Evolutionary conservation across 2,329 filamentous ascomycete genomes (phyloP).

Genomic region (Beauveria asiatica): DNA sequence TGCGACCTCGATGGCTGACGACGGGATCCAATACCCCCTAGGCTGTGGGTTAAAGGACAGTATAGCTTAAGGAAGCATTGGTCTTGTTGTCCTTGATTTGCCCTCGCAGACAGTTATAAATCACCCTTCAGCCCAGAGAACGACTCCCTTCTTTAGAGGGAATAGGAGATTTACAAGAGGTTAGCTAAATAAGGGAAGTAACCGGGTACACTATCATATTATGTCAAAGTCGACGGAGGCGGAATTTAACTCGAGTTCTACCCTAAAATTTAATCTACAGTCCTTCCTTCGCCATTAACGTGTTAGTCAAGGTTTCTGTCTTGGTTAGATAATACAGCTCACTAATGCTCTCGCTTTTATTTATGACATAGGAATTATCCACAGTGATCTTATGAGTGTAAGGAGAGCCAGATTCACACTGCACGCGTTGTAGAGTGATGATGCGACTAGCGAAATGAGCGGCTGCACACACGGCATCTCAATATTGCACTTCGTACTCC

Average conservation of each 20-base stretch:
- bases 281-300: background rate
- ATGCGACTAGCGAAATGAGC: too few species aligned
- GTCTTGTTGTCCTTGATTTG: background rate
- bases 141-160: background rate
- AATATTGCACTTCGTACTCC: too few species aligned
- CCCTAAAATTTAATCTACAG: background rate
- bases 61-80: background rate
- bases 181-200: background rate
- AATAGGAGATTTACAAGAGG: background rate
- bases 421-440: too few species aligned
- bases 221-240: background rate
- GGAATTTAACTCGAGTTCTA: background rate
- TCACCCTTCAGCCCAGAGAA: background rate
- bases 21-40: background rate
- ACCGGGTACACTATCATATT: background rate
- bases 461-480: too few species aligned
- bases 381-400: background rate
- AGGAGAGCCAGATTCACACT: background rate
- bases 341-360: background rate
- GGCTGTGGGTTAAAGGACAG: background rate
- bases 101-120: background rate
- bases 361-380: background rate
- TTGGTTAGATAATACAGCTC: background rate
- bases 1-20: background rate
- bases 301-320: background rate